phyloP scores from a whole-genome alignment of 2,329 filamentous ascomycete species.

The Ophiosphaerella herpotricha region DNA sequence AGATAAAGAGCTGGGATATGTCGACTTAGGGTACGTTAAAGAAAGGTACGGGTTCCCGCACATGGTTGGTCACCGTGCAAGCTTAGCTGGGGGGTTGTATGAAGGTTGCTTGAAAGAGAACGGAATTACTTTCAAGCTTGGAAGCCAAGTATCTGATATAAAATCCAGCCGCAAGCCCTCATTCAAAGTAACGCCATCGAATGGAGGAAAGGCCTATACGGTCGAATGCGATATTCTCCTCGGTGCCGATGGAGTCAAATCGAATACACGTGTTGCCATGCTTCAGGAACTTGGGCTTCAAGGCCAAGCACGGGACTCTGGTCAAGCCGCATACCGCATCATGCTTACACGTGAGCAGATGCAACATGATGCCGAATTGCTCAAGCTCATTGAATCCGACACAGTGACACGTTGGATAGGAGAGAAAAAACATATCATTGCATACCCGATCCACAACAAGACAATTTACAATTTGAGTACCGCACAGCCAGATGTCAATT shows the following conservation, averaged over 20 bases:
- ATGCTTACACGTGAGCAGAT: conserved; percentile 73
- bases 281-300: conserved; percentile 58
- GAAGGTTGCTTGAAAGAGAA: conserved; percentile 69
- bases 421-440: conserved; percentile 74
- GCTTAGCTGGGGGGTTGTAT: conserved; percentile 71
- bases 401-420: conserved; percentile 77
- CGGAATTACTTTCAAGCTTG: conserved; percentile 70
- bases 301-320: conserved; percentile 67
- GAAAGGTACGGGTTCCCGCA: conserved; percentile 74
- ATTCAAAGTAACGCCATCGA: conserved; percentile 62
- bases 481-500: conserved; percentile 64
- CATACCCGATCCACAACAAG: conserved; percentile 73
- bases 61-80: conserved; percentile 78
- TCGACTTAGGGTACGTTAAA: conserved; percentile 69
- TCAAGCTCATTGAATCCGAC: conserved; percentile 69
- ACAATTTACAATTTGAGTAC: conserved; percentile 70
- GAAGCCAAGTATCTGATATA: conserved; percentile 60
- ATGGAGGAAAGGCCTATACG: conserved; percentile 59
- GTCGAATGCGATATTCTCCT: conserved; percentile 56
- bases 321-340: conserved; percentile 79
- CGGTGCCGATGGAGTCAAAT: conserved; percentile 57
- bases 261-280: conserved; percentile 55
- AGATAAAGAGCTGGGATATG: conserved; percentile 71
- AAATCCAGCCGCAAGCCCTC: conserved; percentile 61
- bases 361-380: conserved; percentile 67